Base-by-base conservation (phyloP, 352 stramenopile genomes). In the Phytophthora sojae region DNA sequence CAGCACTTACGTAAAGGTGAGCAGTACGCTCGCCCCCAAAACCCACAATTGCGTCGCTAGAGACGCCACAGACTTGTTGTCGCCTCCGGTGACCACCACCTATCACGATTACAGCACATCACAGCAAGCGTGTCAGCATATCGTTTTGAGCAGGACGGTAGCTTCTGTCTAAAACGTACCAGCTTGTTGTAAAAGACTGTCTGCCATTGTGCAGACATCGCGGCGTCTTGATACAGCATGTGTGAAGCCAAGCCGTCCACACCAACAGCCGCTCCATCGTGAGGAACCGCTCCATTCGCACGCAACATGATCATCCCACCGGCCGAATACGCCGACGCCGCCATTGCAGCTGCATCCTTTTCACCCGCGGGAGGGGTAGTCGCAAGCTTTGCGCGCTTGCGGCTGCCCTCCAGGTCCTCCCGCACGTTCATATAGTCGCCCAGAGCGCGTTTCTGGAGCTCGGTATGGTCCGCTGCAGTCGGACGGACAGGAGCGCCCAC, bases 1-100 rank as follows among this genome's bases (percentile, higher is more conserved):
- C 8, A 62, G 29, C 47, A 76, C 82, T 45, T 80, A 92, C 84
- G 71, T 70, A 61, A 94, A 94, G 5, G 82, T 84, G 17, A 92
- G 68, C 21, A 94, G 61, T 8, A 94, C 81, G 42, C 83, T 92
- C 4, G 82, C 84, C 2, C 86, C 86, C 6, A 90, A 65, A 2
- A 90, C 71, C 86, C 86, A 94, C 17, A 94, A 60, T 6, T 91
- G 82, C 7, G 76, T 90, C 14, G 86, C 86, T 23, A 87, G 56
- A 2, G 67, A 76, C 15, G 82, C 67, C 30, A 91, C 83, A 2
- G 57, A 57, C 17, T 76, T 76, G 25, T 82, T 84, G 26, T 92
- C 84, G 29, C 81, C 81, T 12, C 85, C 84, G 9, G 83, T 91
- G 23, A 91, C 67, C 7, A 92, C 83, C 23, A 92, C 76, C 86